Percentiles rank a stretch among this genome's conserved stretches.
phyloP scores from a whole-genome alignment of 371 early-diverging fungal species.

The Mucor sp. region DNA sequence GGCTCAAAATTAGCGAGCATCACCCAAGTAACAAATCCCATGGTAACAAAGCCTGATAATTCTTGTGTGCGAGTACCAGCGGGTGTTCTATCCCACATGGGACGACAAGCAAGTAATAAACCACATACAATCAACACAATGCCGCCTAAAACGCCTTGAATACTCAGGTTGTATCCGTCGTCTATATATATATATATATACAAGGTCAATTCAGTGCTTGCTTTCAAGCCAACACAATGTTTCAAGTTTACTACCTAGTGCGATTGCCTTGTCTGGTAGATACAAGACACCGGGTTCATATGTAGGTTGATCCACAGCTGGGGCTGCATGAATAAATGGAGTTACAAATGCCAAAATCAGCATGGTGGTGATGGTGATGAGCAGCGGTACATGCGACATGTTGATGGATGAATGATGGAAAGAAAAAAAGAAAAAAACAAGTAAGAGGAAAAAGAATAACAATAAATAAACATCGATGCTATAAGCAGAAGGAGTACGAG shows the following conservation, averaged over 20 bases:
- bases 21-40: slow-evolving; percentile 53
- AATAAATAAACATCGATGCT: not conserved
- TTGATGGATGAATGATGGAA: not conserved
- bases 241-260: slow-evolving; percentile 22
- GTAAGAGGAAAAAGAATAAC: not conserved
- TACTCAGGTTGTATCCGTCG: slow-evolving; percentile 47
- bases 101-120: slow-evolving; percentile 60
- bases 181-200: slow-evolving; percentile 31
- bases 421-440: not conserved
- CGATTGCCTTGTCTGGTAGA: slow-evolving; percentile 37
- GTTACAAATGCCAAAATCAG: not conserved
- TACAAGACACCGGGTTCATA: slow-evolving; percentile 32
- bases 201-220: not conserved
- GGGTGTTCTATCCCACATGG: slow-evolving; percentile 22
- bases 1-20: slow-evolving; percentile 59
- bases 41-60: slow-evolving; percentile 34
- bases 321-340: slow-evolving; percentile 1
- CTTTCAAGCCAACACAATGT: no score
- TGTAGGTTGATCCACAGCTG: slow-evolving; percentile 14
- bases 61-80: slow-evolving; percentile 62
- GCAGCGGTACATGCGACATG: not conserved
- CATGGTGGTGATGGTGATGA: not conserved
- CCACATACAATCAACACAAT: slow-evolving; percentile 66
- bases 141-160: slow-evolving; percentile 61
- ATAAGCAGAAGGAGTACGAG: not conserved